A percentile compares a stretch with the other conserved stretches of the same genome.
Conservation (phyloP, 192 early-diverging fungal genomes). For the Gigaspora rosea region DNA sequence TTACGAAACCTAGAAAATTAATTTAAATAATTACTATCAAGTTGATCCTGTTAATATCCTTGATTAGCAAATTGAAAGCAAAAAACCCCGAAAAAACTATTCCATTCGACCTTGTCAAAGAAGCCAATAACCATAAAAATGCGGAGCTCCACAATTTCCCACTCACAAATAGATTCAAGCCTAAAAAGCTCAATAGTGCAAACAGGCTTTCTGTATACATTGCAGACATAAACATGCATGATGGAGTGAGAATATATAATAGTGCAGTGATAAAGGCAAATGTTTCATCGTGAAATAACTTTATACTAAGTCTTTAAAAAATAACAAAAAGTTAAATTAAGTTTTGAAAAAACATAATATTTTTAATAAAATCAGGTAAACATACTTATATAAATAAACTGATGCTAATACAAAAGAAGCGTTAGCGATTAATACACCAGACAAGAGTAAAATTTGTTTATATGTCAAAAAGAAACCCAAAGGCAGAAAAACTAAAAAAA, state of each 20-base stretch:
- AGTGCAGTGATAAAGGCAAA: conserved; percentile 68
- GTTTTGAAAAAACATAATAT: neutral
- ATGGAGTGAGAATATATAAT: conserved; percentile 74
- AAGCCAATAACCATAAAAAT: conserved; percentile 61
- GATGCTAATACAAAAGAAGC: conserved; percentile 73
- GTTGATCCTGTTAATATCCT: neutral
- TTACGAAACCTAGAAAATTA: neutral
- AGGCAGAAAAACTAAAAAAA: neutral
- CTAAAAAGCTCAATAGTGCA: conserved; percentile 74
- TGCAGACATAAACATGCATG: conserved; percentile 85
- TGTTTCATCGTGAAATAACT: conserved; percentile 46
- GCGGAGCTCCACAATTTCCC: conserved; percentile 59
- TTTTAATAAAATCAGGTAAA: neutral
- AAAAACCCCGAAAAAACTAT: conserved; percentile 83
- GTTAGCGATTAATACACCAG: conserved; percentile 78
- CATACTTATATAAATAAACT: conserved; percentile 67
- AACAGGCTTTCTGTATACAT: conserved; percentile 87
- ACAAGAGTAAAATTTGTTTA: conserved; percentile 17
- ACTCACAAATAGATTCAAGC: conserved; percentile 61
- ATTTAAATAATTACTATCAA: conserved; percentile 5
- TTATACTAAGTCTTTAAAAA: conserved; percentile 26
- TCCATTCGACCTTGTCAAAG: conserved; percentile 77
- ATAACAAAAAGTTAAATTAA: neutral
- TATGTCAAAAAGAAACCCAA: conserved; percentile 51
- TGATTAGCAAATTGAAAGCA: conserved; percentile 64